phyloP scores from a whole-genome alignment of 257 asterid species.

The Phtheirospermum japonicum region DNA sequence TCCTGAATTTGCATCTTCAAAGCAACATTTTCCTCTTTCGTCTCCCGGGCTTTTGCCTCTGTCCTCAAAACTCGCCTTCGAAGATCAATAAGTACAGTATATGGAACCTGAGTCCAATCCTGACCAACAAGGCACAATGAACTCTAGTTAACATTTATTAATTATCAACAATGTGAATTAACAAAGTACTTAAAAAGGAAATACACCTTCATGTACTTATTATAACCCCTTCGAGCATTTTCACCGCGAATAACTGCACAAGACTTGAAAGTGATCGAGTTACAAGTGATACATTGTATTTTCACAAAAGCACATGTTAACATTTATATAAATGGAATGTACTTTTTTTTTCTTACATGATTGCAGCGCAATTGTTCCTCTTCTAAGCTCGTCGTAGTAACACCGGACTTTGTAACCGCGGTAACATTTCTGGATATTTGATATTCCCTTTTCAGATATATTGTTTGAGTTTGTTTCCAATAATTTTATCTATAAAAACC shows the following conservation, averaged over 20 bases:
- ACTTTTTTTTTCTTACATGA: constrained; percentile 52
- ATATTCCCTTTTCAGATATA: constrained; percentile 26
- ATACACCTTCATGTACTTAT: too few relatives aligned
- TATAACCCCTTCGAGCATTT: constrained; percentile 40
- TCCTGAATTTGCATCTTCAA: constrained; percentile 43
- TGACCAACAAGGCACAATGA: neutral
- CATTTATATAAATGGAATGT: neutral
- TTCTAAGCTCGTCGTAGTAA: constrained; percentile 37
- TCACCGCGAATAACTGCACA: constrained; percentile 70
- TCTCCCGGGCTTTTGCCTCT: constrained; percentile 56
- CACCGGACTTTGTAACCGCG: constrained; percentile 43
- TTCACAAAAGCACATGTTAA: neutral
- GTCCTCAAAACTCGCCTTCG: constrained; percentile 47
- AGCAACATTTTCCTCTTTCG: constrained; percentile 50
- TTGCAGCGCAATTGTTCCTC: constrained; percentile 52
- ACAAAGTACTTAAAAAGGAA: neutral
- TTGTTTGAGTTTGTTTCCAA: constrained; percentile 25
- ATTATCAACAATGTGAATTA: neutral
- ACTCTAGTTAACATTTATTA: neutral
- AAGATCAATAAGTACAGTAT: constrained; percentile 43
- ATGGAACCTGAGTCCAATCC: constrained; percentile 39
- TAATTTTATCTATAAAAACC: constrained; percentile 25
- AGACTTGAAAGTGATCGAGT: too few relatives aligned
- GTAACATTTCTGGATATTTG: constrained; percentile 43
- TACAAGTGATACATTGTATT: too few relatives aligned